These are phyloP conservation scores for Aspergillus baeticus DNA, from an alignment of 495 filamentous ascomycete genomes.

Conservation along the genomic window DNA sequence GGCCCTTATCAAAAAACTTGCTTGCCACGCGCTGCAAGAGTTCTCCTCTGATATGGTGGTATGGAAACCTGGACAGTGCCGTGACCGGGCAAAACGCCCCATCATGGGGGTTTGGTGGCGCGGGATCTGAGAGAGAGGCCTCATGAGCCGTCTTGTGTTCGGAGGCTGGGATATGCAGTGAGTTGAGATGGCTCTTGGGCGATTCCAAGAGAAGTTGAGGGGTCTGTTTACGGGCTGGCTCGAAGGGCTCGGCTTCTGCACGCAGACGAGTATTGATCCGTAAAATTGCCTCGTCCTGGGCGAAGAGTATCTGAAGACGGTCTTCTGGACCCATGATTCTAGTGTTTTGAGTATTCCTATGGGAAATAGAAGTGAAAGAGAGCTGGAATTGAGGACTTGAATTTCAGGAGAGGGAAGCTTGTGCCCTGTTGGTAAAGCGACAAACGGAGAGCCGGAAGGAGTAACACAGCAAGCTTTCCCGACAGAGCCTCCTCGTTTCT, in stretches of 20 bases:
- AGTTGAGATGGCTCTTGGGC: not conserved
- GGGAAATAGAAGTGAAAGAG: not conserved
- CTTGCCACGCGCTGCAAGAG: slow-evolving; percentile 48
- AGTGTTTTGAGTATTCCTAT: not conserved
- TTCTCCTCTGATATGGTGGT: slow-evolving; percentile 51
- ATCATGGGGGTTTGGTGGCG: slow-evolving; percentile 5
- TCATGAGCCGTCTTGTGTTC: not conserved
- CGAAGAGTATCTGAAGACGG: slow-evolving; percentile 29
- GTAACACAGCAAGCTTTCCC: not conserved
- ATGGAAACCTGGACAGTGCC: slow-evolving; percentile 58
- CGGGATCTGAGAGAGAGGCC: not conserved
- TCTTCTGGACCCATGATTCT: slow-evolving; percentile 22
- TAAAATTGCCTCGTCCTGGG: slow-evolving; percentile 19
- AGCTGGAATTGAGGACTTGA: not conserved
- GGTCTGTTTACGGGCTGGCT: not conserved
- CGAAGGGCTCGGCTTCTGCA: not conserved
- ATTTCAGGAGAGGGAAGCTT: not conserved
- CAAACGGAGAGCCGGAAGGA: not conserved
- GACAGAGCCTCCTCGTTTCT: too few species aligned
- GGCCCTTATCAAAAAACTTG: slow-evolving; percentile 54
- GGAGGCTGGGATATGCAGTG: not conserved
- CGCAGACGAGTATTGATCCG: slow-evolving; percentile 22
- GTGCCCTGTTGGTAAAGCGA: not conserved
- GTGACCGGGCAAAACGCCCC: slow-evolving; percentile 59
- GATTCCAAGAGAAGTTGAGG: not conserved